Evolutionary conservation across 2,329 filamentous ascomycete genomes (phyloP).

Genomic region (Nemania diffusa): DNA sequence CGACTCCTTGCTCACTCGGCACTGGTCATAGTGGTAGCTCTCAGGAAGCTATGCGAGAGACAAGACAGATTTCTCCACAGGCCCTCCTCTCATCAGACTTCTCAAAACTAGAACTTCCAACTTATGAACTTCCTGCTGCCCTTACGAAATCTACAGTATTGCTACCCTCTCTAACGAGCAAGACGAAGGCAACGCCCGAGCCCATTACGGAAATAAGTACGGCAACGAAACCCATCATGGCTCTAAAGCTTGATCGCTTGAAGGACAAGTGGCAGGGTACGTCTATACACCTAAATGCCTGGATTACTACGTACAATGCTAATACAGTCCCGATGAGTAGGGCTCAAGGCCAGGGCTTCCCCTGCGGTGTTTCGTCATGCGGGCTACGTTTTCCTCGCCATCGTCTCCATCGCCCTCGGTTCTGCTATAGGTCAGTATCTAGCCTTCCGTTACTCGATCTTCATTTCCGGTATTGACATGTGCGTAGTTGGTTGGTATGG

Average conservation of each 20-base stretch:
- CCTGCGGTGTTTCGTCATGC: conserved; percentile 35
- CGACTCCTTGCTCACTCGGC: not conserved
- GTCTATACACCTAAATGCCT: not conserved
- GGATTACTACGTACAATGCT: not conserved
- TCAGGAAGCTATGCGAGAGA: conserved; percentile 18
- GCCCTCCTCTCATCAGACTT: conserved; percentile 34
- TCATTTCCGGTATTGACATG: not conserved
- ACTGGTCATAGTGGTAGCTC: not conserved
- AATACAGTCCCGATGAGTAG: conserved; percentile 24
- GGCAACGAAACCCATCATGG: conserved; percentile 26
- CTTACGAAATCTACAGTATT: not conserved
- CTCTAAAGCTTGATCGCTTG: conserved; percentile 22
- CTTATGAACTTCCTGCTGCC: conserved; percentile 32
- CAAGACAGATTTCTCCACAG: conserved; percentile 28
- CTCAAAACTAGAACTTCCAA: conserved; percentile 19
- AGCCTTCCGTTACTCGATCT: too few relatives aligned
- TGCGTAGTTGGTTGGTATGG: conserved; percentile 39
- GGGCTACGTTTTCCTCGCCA: conserved; percentile 33
- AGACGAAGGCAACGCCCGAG: not conserved
- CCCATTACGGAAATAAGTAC: not conserved
- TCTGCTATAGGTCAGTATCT: conserved; percentile 34
- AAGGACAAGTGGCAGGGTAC: conserved; percentile 30
- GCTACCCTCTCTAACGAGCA: not conserved
- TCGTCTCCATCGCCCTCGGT: conserved; percentile 30
- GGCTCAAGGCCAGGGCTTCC: conserved; percentile 28